Evolutionary conservation across 2,329 filamentous ascomycete species (phyloP).

Genomic region (Knoxdaviesia proteae): DNA sequence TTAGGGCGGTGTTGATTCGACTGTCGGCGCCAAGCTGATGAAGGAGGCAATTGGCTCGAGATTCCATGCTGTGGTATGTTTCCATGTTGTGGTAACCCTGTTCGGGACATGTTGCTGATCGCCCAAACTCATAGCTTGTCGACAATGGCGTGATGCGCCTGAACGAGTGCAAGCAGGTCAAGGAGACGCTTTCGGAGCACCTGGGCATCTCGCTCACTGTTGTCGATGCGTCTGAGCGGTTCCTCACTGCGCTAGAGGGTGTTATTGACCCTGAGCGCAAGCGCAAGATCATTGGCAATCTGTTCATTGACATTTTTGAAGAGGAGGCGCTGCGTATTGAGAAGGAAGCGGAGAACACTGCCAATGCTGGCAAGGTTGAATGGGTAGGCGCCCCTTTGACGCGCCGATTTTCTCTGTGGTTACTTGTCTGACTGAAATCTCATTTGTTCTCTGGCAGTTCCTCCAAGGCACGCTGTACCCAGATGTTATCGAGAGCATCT

Average conservation of each 20-base stretch:
- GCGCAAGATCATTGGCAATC: conserved; percentile 73
- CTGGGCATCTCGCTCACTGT: conserved; percentile 83
- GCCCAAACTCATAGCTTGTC: conserved; percentile 27
- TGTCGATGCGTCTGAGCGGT: conserved; percentile 56
- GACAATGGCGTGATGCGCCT: conserved; percentile 75
- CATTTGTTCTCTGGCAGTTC: conserved; percentile 19
- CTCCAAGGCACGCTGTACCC: conserved; percentile 64
- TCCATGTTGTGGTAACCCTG: too few species aligned
- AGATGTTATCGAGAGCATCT: conserved; percentile 26
- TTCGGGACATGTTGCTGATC: too few species aligned
- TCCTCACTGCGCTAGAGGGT: conserved; percentile 57
- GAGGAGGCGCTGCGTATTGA: conserved; percentile 35
- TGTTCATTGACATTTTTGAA: conserved; percentile 50
- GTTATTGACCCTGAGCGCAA: conserved; percentile 68
- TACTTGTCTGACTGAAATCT: too few species aligned
- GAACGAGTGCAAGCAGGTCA: conserved; percentile 65
- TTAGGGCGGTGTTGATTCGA: conserved; percentile 69
- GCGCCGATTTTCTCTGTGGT: too few species aligned
- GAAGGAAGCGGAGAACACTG: conserved; percentile 39
- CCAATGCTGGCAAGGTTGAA: conserved; percentile 53
- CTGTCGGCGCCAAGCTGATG: conserved; percentile 74
- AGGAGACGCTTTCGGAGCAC: conserved; percentile 56
- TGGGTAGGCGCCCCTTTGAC: conserved; percentile 19
- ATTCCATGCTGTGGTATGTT: conserved; percentile 46
- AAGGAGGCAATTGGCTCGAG: conserved; percentile 62